Base-by-base conservation (phyloP, 2,329 filamentous ascomycete species). In the Trichoderma aggressivum region DNA sequence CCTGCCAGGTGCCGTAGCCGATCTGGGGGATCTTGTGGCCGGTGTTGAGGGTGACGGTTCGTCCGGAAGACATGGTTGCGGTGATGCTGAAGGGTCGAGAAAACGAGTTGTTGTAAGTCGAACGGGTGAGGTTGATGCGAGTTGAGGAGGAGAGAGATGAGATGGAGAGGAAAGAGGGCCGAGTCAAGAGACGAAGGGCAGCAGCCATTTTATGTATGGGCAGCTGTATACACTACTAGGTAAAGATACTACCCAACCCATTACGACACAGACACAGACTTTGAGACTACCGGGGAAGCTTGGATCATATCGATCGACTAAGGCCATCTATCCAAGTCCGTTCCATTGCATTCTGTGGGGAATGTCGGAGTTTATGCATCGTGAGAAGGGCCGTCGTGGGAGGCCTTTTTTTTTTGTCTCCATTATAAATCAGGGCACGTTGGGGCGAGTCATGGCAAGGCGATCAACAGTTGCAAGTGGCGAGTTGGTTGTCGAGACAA, bases 1-100 rank as follows among this genome's bases (percentile, higher is more conserved):
- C 88, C 79, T 92, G 90, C 90, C 90, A 92, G 76, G 90, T 92
- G 76, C 90, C 89, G 72, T 79, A 85, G 73, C 87, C 86, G 73
- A 90, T 81, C 63, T 84, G 84, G 3, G 89, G 88, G 70, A 92
- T 92, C 81, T 89, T 88, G 77, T 88, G 86, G 74, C 91, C 90
- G 69, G 87, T 86, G 82, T 86, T 89, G 76, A 90, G 85, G 73
- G 86, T 88, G 75, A 89, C 86, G 80, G 87, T 83, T 75, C 79
- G 81, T 71, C 83, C 86, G 77, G 83, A 81, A 77, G 88, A 90
- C 88, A 90, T 90, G 74, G n/a, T 60, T 63, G 70, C 61, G 69
- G 59, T 58, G 68, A 39, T 70, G 58, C 58, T 70, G 18, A 70
- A 62, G 5, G 43, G 1, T 60, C 65, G 55, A n/a, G 34, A 24